Percentiles rank a stretch among this genome's conserved stretches.
Conservation (phyloP, 352 stramenopile genomes). For the Pythium insidiosum region DNA sequence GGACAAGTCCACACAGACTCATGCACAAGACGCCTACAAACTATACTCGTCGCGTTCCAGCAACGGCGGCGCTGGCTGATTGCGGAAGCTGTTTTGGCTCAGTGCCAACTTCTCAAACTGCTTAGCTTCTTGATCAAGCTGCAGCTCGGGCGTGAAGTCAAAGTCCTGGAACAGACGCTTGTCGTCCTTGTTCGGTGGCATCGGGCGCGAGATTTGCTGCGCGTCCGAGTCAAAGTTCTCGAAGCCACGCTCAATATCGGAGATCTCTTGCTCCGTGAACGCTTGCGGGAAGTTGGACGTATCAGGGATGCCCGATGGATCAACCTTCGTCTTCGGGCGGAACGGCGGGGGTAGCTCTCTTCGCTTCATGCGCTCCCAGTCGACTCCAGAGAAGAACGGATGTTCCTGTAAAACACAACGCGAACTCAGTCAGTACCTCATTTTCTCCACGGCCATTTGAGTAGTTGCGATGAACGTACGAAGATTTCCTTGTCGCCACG, state of each 20-base stretch:
- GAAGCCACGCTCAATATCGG: constrained; percentile 77
- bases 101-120: constrained; percentile 82
- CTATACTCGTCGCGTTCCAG: constrained; percentile 80
- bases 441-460: too few species aligned
- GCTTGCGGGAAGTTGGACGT: constrained; percentile 83
- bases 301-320: constrained; percentile 63
- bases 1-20: too few species aligned
- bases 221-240: constrained; percentile 37
- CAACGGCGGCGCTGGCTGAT: constrained; percentile 57
- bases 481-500: constrained; percentile 80
- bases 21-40: too few species aligned
- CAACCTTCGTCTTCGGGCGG: constrained; percentile 69
- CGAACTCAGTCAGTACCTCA: too few species aligned
- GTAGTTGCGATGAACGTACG: too few species aligned
- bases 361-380: constrained; percentile 80
- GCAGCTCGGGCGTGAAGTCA: constrained; percentile 78
- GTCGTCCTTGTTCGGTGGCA: constrained; percentile 34
- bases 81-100: constrained; percentile 78
- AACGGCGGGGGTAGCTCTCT: constrained; percentile 80
- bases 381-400: constrained; percentile 78
- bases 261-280: constrained; percentile 84
- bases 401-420: constrained; percentile 27
- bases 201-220: constrained; percentile 50
- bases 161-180: constrained; percentile 81
- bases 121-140: constrained; percentile 73